Base-by-base conservation (phyloP, 2,329 filamentous ascomycete species). In the Exophiala mesophila region DNA sequence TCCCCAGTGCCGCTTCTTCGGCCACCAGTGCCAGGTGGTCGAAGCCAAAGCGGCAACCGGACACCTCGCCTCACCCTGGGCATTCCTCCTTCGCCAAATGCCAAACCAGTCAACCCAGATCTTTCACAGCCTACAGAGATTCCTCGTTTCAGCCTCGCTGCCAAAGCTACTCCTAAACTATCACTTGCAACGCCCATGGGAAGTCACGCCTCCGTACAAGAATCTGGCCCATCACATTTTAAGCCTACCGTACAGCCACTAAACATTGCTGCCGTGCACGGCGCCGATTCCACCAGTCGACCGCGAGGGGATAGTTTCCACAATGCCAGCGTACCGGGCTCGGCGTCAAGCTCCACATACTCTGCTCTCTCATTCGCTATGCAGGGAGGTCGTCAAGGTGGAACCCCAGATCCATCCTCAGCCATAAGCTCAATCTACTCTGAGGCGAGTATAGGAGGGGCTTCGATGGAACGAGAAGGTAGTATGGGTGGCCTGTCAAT, bases 111-210 rank as follows among this genome's bases (percentile, higher is more conserved):
- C 38, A 77, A 76, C 54, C 73, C 71, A 54, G 64, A 73, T 57
- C 67, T 58, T 10, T 65, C 70, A 45, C 59, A 59, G 35, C 51
- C 65, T 13, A 59, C 55, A 18, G 59, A 55, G 61, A 57, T 56
- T 59, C 57, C 45, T 57, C 59, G 54, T 58, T 62, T 52, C 62
- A 64, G 51, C 63, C 61, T 36, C 15, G 53, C 53, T 17, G 41
- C 45, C 9, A 50, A 47, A 20, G 49, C 55, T 12, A 78, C 85
- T 19, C 88, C 88, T n/a, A 82, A 83, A 45, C 73, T 96, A 33
- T 84, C 87, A 57, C 75, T 96, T 15, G 86, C 85, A 12, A 96
- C 90, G 2, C 90, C 90, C 3, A 88, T 88, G 82, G 88, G 88
- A 45, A 87, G 80, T 60, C 81, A 80, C 49, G 74, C 78, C 41